These are phyloP conservation scores for Aspergillus cavernicola DNA, from an alignment of 495 filamentous ascomycete species.

Conservation along the genomic window DNA sequence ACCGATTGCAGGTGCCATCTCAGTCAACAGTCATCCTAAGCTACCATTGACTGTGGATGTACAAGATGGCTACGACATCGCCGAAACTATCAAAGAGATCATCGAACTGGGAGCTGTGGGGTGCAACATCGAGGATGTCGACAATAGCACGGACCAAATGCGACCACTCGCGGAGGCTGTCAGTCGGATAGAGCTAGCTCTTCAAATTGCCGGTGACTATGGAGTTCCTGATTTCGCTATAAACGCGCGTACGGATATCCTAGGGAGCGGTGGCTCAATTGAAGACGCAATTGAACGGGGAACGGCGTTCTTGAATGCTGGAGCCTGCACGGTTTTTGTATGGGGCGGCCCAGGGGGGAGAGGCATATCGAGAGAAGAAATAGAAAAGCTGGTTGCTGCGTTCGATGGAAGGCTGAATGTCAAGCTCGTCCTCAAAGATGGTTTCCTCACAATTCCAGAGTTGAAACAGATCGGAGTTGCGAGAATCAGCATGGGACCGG, in stretches of 20 bases:
- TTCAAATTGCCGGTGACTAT: constrained; percentile 28
- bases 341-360: constrained; percentile 38
- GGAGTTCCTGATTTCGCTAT: constrained; percentile 49
- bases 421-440: constrained; percentile 28
- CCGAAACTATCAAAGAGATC: constrained; percentile 32
- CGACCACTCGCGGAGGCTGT: constrained; percentile 32
- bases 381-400: constrained; percentile 32
- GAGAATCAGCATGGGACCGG: constrained; percentile 42
- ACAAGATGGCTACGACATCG: constrained; percentile 49
- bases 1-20: constrained; percentile 68
- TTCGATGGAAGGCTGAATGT: constrained; percentile 37
- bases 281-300: constrained; percentile 44
- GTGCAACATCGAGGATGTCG: constrained; percentile 49
- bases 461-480: constrained; percentile 41
- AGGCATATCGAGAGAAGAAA: constrained; percentile 32
- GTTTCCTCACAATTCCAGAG: constrained; percentile 30
- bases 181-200: constrained; percentile 31
- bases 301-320: constrained; percentile 42
- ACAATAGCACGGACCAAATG: constrained; percentile 28
- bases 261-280: constrained; percentile 25
- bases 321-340: constrained; percentile 44
- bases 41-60: constrained; percentile 47
- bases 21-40: constrained; percentile 16
- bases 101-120: constrained; percentile 46
- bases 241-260: constrained; percentile 46